Evolutionary conservation across 2,329 filamentous ascomycete species (phyloP).

Genomic region (Neonectria ditissima): DNA sequence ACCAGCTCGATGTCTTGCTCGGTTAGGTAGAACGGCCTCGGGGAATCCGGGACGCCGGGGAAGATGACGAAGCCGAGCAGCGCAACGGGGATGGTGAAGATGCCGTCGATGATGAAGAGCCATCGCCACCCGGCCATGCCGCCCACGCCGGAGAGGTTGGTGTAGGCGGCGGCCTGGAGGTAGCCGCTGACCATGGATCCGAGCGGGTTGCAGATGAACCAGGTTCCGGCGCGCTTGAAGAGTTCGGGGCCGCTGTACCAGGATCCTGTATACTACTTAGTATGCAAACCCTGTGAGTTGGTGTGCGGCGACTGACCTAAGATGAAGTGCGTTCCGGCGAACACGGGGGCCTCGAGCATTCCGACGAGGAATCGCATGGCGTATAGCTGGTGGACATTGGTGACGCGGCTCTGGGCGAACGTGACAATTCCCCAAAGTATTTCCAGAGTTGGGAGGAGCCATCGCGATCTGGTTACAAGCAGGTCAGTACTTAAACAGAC

Average conservation of each 20-base stretch:
- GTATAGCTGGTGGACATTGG: conserved; percentile 44
- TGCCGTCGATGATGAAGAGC: conserved; percentile 28
- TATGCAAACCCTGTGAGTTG: not conserved
- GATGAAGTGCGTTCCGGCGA: conserved; percentile 46
- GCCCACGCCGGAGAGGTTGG: conserved; percentile 48
- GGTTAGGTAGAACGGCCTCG: conserved; percentile 8
- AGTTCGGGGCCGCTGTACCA: conserved; percentile 27
- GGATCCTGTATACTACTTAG: conserved; percentile 8
- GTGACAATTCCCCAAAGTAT: conserved; percentile 39
- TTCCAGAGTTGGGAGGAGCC: conserved; percentile 38
- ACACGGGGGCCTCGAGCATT: conserved; percentile 37
- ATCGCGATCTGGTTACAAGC: conserved; percentile 20
- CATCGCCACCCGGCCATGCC: conserved; percentile 62
- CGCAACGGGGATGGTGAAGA: conserved; percentile 21
- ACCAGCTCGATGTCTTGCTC: conserved; percentile 14
- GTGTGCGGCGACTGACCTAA: conserved; percentile 22
- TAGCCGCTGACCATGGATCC: conserved; percentile 43
- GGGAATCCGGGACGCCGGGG: conserved; percentile 22
- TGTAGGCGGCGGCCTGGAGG: conserved; percentile 55
- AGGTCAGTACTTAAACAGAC: not conserved
- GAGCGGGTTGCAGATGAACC: conserved; percentile 29
- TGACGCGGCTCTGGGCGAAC: conserved; percentile 40
- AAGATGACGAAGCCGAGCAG: conserved; percentile 24
- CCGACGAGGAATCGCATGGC: conserved; percentile 47
- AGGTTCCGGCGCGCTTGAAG: conserved; percentile 24